Base-by-base conservation (phyloP, 129 eudicot species). In the Pulicaria dysenterica region DNA sequence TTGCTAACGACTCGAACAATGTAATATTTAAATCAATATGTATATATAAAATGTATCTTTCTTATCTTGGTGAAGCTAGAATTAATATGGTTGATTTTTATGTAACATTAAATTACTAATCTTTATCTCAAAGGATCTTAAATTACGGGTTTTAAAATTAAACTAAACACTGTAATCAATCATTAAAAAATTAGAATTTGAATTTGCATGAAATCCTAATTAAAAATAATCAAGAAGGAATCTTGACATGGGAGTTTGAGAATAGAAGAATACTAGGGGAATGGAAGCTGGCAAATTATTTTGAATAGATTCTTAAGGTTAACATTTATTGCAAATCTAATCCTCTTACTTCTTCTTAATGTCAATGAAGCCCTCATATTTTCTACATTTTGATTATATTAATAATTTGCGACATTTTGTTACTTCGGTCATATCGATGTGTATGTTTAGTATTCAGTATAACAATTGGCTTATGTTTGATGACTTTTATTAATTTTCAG, bases 211-310 rank as follows among this genome's bases (percentile, higher is more conserved):
- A 40, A 64, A 73, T 47, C 65, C 67, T 5, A 38, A 36, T 7
- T 13, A n/a, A n/a, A 69, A 41, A 31, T 72, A 77, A 62, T 64
- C 51, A 53, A 70, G 70, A 64, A 38, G 80, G 92, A 88, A 85
- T 83, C 88, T 85, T 83, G 70, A 60, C 81, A 81, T 85, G 47
- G 91, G 79, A 88, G 86, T 83, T 88, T 80, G 89, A 64, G 74
- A 83, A 82, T 77, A 80, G 88, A 85, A 80, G 88, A 83, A 85
- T 80, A 80, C 85, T 81, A 79, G 79, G 83, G 74, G 95, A 88
- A 88, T 88, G 89, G 95, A 88, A 85, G 80, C 89, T 83, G 89
- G 62, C 86, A 83, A 74, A 81, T 73, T 83, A 68, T 67, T 24
- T 38, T 76, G 72, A 74, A 40, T 67, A 50, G 69, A 81, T 74